These are phyloP conservation scores for Cavenderia fasciculata DNA, from an alignment of 78 protist genomes.

Conservation along the genomic window DNA sequence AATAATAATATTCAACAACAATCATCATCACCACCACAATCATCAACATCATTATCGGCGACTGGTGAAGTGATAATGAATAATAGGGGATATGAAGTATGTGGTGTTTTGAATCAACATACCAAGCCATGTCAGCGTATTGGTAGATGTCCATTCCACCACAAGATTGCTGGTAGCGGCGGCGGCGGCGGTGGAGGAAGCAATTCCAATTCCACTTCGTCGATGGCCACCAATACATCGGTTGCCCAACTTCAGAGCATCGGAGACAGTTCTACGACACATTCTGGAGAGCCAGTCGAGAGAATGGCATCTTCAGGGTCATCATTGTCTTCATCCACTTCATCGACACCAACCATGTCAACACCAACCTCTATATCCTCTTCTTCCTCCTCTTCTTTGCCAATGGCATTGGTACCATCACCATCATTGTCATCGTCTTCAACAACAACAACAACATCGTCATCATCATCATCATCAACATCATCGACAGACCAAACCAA, in stretches of 20 bases:
- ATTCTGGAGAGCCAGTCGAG: no score
- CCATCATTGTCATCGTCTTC: neutral
- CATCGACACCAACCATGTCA: neutral
- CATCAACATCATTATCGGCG: no score
- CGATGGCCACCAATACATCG: neutral
- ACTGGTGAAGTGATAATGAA: neutral
- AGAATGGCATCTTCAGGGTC: neutral
- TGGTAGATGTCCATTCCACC: slow-evolving; percentile 25
- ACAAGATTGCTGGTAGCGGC: neutral
- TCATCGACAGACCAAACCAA: neutral
- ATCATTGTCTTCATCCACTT: neutral
- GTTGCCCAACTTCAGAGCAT: no score
- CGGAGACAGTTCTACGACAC: no score
- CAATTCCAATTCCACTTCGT: neutral
- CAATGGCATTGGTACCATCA: neutral
- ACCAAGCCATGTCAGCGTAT: slow-evolving; percentile 12
- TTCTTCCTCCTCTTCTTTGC: neutral
- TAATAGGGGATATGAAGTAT: slow-evolving; percentile 10
- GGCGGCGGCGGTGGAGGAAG: neutral
- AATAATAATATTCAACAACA: no score
- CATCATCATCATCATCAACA: neutral
- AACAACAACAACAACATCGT: neutral
- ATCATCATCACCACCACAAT: no score
- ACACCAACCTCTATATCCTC: neutral
- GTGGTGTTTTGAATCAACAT: slow-evolving; percentile 23